Evolutionary conservation across 2,329 filamentous ascomycete species (phyloP).

Genomic region (Ploettnerulaceae sp.): DNA sequence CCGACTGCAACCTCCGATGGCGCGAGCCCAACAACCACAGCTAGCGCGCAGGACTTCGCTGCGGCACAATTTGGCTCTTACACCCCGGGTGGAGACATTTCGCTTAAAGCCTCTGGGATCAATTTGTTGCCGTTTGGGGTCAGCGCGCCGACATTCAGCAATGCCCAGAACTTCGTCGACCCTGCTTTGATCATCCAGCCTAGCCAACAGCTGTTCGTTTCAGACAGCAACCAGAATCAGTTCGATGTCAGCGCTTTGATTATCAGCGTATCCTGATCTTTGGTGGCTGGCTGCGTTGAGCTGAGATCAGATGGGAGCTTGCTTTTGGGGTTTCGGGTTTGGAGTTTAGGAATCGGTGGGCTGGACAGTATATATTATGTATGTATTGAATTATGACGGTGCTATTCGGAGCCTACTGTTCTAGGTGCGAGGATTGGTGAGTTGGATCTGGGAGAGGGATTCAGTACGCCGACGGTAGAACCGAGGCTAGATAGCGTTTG

Average conservation of each 20-base stretch:
- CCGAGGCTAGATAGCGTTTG: constrained; percentile 21
- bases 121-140: constrained; percentile 22
- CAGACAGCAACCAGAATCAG: constrained; percentile 3
- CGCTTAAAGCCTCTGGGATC: constrained; percentile 9
- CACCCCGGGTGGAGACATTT: constrained; percentile 11
- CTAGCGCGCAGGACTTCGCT: neutral
- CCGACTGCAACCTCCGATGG: neutral
- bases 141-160: constrained; percentile 17
- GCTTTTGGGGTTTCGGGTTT: too few relatives aligned
- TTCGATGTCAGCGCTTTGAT: constrained; percentile 5
- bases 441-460: constrained; percentile 1
- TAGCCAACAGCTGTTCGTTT: constrained; percentile 22
- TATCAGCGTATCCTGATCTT: neutral
- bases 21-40: neutral
- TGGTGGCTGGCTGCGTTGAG: too few relatives aligned
- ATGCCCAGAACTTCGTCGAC: constrained; percentile 10
- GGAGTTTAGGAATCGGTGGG: neutral
- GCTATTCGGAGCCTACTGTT: constrained; percentile 8
- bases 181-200: constrained; percentile 24
- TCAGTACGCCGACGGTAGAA: constrained; percentile 24
- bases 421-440: neutral
- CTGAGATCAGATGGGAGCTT: too few relatives aligned
- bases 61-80: constrained; percentile 10
- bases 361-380: neutral
- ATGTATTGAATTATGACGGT: constrained; percentile 19